Conservation (phyloP, 768 basidiomycete species). For the Rhodotorula graminis region DNA sequence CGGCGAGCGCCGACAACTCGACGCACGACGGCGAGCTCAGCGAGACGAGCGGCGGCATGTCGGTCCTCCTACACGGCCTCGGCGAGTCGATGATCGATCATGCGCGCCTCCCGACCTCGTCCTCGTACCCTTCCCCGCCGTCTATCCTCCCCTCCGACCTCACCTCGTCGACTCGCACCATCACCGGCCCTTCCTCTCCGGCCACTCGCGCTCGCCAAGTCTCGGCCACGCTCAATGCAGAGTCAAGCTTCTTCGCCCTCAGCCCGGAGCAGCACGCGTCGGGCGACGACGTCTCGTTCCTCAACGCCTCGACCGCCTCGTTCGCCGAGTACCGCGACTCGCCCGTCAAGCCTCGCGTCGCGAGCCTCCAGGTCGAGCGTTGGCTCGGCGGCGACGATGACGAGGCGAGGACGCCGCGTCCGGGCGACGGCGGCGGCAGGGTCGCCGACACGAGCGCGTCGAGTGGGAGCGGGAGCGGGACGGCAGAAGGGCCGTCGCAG, state of each 20-base stretch:
- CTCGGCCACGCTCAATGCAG: not conserved
- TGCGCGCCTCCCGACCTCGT: not conserved
- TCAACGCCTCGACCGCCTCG: constrained; percentile 4
- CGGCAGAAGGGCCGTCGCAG: not conserved
- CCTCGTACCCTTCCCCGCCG: not conserved
- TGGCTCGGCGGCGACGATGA: not conserved
- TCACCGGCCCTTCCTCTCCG: not conserved
- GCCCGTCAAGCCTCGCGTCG: constrained; percentile 12
- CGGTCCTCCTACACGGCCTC: constrained; percentile 7
- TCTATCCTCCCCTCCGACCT: not conserved
- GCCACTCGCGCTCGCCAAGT: not conserved
- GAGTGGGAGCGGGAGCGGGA: not conserved
- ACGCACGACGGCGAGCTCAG: constrained; percentile 2
- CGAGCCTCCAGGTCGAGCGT: not conserved
- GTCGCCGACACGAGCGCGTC: not conserved
- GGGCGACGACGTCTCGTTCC: not conserved
- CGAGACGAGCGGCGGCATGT: constrained; percentile 8
- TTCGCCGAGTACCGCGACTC: constrained; percentile 17
- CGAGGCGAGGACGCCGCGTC: not conserved
- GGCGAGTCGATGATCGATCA: not conserved
- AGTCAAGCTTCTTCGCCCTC: not conserved
- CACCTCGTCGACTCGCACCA: not conserved
- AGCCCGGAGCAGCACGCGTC: not conserved
- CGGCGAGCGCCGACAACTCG: not conserved
- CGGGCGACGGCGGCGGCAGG: not conserved